A percentile compares a stretch with the other conserved stretches of the same genome.
phyloP scores from a whole-genome alignment of 1,139 yeast species.

The Sugiyamaella novakii region DNA sequence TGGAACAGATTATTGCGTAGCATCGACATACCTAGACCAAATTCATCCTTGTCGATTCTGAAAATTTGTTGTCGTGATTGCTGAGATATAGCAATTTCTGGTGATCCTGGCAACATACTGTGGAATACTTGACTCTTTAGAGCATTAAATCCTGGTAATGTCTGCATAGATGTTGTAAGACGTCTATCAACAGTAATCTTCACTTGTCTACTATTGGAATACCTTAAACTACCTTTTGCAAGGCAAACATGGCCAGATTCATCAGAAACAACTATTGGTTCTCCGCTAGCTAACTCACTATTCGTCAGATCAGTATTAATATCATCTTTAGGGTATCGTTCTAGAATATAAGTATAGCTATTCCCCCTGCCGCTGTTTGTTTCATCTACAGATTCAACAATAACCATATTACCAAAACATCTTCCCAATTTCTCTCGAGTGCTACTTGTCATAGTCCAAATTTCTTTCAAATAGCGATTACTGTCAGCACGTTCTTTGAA shows the following conservation, averaged over 20 bases:
- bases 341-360: constrained; percentile 27
- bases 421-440: constrained; percentile 66
- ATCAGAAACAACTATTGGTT: constrained; percentile 68
- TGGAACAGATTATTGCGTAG: constrained; percentile 77
- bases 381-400: constrained; percentile 22
- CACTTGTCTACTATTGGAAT: constrained; percentile 44
- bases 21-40: constrained; percentile 70
- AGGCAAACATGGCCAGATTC: constrained; percentile 77
- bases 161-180: constrained; percentile 51
- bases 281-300: constrained; percentile 35
- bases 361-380: constrained; percentile 8
- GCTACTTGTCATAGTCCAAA: constrained; percentile 67
- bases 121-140: constrained; percentile 52
- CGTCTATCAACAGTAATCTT: constrained; percentile 55
- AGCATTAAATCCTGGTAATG: constrained; percentile 48
- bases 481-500: constrained; percentile 71
- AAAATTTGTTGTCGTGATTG: constrained; percentile 40
- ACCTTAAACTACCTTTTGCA: constrained; percentile 60
- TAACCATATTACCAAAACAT: constrained; percentile 47
- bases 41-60: constrained; percentile 80
- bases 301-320: constrained; percentile 21
- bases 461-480: constrained; percentile 56
- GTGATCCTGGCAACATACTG: constrained; percentile 47
- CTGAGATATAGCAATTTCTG: constrained; percentile 1
- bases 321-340: constrained; percentile 15